Evolutionary conservation across 257 asterid species (phyloP).

Genomic region (Ilex aquifolium): DNA sequence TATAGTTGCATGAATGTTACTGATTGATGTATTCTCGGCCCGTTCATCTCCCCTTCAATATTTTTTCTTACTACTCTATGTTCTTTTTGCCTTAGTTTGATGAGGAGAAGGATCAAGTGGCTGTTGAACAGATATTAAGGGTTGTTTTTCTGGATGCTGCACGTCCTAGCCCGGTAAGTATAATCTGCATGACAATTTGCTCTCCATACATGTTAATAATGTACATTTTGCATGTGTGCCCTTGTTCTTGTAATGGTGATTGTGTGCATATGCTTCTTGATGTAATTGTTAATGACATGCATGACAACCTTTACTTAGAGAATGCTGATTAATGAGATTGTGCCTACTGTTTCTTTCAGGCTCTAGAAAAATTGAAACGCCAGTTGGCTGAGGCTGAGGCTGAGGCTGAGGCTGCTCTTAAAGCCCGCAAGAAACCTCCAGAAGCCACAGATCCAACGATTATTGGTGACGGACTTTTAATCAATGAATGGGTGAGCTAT

Average conservation of each 20-base stretch:
- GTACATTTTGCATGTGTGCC: background rate
- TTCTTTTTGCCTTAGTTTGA: background rate
- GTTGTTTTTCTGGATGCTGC: background rate
- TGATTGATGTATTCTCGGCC: background rate
- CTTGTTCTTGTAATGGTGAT: too few relatives aligned
- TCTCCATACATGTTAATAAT: background rate
- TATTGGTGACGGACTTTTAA: conserved; percentile 81
- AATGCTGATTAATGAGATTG: background rate
- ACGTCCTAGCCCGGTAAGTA: background rate
- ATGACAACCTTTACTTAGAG: background rate
- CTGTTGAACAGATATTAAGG: background rate
- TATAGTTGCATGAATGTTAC: too few relatives aligned
- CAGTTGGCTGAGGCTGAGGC: conserved; percentile 75
- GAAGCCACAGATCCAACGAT: conserved; percentile 69
- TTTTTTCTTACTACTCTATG: background rate
- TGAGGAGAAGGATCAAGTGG: background rate
- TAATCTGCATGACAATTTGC: background rate
- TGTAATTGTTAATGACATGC: background rate
- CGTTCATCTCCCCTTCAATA: background rate
- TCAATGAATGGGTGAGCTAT: conserved; percentile 81
- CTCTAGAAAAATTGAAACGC: conserved; percentile 71
- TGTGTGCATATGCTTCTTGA: background rate
- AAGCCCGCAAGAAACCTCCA: conserved; percentile 70
- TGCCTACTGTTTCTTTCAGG: conserved; percentile 29
- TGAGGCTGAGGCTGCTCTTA: conserved; percentile 33